Evolutionary conservation across 768 basidiomycete species (phyloP).

Genomic region (Mycena vulgaris): DNA sequence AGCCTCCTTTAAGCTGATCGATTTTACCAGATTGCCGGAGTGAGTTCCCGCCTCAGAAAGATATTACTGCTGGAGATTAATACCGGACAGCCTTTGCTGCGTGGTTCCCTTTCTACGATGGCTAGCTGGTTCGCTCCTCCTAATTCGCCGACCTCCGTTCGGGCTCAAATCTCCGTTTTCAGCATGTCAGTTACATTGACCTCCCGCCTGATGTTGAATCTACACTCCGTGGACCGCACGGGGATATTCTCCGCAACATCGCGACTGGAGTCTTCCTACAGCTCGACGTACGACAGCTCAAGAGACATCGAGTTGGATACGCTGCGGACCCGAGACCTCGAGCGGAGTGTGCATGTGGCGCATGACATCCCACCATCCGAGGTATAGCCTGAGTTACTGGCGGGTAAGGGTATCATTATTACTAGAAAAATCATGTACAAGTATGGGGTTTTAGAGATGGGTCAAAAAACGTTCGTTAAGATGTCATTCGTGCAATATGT

Average conservation of each 20-base stretch:
- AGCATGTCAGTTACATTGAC: conserved; percentile 49
- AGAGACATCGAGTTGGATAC: conserved; percentile 17
- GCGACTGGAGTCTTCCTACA: not conserved
- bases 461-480: no score
- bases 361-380: no score
- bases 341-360: conserved; percentile 9
- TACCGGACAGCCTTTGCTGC: conserved; percentile 18
- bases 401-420: no score
- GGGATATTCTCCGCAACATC: conserved; percentile 27
- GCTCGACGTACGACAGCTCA: not conserved
- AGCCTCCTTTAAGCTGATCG: not conserved
- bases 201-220: conserved; percentile 57
- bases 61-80: not conserved
- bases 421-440: no score
- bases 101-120: conserved; percentile 26
- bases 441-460: no score
- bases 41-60: not conserved
- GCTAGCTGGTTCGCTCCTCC: conserved; percentile 22
- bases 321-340: conserved; percentile 20
- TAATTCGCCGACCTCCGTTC: not conserved
- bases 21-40: conserved; percentile 7
- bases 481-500: not conserved
- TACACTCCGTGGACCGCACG: conserved; percentile 39
- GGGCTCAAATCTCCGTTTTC: not conserved
- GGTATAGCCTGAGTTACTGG: no score